Conservation (phyloP, 768 basidiomycete species). For the Coprinopsis marcescibilis region DNA sequence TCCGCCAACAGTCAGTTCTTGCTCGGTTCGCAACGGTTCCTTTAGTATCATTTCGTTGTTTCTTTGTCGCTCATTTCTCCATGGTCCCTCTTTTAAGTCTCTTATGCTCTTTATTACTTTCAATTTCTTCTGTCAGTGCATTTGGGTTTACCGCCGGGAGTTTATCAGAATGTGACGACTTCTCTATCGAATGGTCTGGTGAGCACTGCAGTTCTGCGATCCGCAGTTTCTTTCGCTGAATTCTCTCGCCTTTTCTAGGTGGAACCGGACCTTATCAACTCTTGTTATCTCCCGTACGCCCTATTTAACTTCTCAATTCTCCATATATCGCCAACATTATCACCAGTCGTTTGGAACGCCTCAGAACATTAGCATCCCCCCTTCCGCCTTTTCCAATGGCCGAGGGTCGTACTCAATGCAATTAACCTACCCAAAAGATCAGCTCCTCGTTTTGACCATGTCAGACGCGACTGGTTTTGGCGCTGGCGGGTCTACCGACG, state of each 20-base stretch:
- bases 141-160: slow-evolving; percentile 41
- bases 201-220: slow-evolving; percentile 13
- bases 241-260: slow-evolving; percentile 33
- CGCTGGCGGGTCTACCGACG: slow-evolving; percentile 50
- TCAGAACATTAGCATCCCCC: slow-evolving; percentile 49
- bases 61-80: slow-evolving; percentile 19
- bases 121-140: slow-evolving; percentile 21
- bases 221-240: slow-evolving; percentile 8
- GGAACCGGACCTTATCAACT: slow-evolving; percentile 51
- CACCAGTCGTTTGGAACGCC: slow-evolving; percentile 40
- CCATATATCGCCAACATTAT: not conserved
- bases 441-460: slow-evolving; percentile 54
- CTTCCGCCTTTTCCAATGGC: slow-evolving; percentile 46
- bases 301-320: slow-evolving; percentile 26
- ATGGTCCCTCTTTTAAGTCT: slow-evolving; percentile 17
- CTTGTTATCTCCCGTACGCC: slow-evolving; percentile 47
- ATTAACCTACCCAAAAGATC: slow-evolving; percentile 34
- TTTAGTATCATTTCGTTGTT: slow-evolving; percentile 16
- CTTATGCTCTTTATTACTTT: slow-evolving; percentile 15
- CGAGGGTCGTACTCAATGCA: slow-evolving; percentile 46
- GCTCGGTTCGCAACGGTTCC: slow-evolving; percentile 14
- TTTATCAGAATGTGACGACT: slow-evolving; percentile 56
- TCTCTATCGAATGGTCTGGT: slow-evolving; percentile 64
- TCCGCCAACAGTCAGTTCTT: slow-evolving; percentile 17
- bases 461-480: slow-evolving; percentile 69